A percentile compares a stretch with the other conserved stretches of the same genome.
Conservation (phyloP, 106 monocot genomes). For the Ottelia alismoides region DNA sequence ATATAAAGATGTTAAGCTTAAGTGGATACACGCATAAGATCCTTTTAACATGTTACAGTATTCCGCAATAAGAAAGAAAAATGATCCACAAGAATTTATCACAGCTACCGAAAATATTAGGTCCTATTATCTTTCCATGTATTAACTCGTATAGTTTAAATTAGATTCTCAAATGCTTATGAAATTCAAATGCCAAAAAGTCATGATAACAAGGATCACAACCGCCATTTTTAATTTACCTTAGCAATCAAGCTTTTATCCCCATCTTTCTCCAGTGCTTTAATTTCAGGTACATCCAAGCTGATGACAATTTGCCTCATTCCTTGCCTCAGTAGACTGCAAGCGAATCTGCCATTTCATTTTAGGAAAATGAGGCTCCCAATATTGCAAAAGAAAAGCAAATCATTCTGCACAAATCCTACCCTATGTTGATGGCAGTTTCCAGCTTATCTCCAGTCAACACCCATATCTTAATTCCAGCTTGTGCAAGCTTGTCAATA, state of each 20-base stretch:
- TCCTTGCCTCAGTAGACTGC: conserved; percentile 19
- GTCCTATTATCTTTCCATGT: no score
- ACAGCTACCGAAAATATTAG: no score
- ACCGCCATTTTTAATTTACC: no score
- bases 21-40: no score
- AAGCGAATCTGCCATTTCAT: conserved; percentile 5
- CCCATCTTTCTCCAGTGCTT: conserved; percentile 10
- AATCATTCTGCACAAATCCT: neutral
- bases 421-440: conserved; percentile 91
- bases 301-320: conserved; percentile 12
- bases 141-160: no score
- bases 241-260: neutral
- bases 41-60: no score
- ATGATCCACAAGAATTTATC: no score
- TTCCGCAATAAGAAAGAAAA: no score
- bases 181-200: no score
- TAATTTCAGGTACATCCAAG: conserved; percentile 7
- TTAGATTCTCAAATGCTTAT: no score
- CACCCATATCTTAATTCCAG: conserved; percentile 91
- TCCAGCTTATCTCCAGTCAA: conserved; percentile 94
- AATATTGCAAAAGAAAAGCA: neutral
- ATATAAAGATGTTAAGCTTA: no score
- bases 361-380: neutral
- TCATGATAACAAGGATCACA: no score
- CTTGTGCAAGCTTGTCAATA: conserved; percentile 83